Percentiles rank a stretch among this genome's conserved stretches.
phyloP scores from a whole-genome alignment of 1,139 yeast genomes.

The Geotrichum bryndzae region DNA sequence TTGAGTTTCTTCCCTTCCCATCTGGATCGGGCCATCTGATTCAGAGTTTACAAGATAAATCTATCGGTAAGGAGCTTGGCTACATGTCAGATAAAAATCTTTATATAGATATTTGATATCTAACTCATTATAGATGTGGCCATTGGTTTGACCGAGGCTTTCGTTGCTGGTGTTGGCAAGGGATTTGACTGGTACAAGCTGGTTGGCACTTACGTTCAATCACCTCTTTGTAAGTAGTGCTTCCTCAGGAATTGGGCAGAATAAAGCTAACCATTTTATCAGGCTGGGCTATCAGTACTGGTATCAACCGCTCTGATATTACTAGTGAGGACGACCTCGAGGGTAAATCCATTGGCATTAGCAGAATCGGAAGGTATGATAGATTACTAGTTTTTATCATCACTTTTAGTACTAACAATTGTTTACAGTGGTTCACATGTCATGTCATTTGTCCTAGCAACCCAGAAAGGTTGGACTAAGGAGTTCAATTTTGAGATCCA shows the following conservation, averaged over 20 bases:
- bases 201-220: slow-evolving; percentile 74
- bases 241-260: background rate
- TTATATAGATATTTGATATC: background rate
- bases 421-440: slow-evolving; percentile 69
- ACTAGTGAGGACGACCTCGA: slow-evolving; percentile 47
- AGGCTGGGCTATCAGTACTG: slow-evolving; percentile 82
- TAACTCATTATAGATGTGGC: slow-evolving; percentile 46
- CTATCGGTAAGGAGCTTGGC: slow-evolving; percentile 43
- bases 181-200: slow-evolving; percentile 61
- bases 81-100: background rate
- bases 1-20: slow-evolving; percentile 67
- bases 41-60: slow-evolving; percentile 56
- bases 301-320: slow-evolving; percentile 52
- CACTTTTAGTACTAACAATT: background rate
- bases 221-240: slow-evolving; percentile 53
- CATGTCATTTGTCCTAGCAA: slow-evolving; percentile 80
- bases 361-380: slow-evolving; percentile 56
- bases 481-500: slow-evolving; percentile 49
- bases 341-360: slow-evolving; percentile 68
- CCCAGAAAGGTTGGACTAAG: slow-evolving; percentile 43
- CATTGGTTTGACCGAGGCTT: slow-evolving; percentile 87
- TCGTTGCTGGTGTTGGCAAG: slow-evolving; percentile 73
- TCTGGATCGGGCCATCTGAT: slow-evolving; percentile 88
- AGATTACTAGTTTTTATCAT: background rate
- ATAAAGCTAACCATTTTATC: background rate